phyloP scores from a whole-genome alignment of 2,329 filamentous ascomycete species.

The Xylariaceae sp. region DNA sequence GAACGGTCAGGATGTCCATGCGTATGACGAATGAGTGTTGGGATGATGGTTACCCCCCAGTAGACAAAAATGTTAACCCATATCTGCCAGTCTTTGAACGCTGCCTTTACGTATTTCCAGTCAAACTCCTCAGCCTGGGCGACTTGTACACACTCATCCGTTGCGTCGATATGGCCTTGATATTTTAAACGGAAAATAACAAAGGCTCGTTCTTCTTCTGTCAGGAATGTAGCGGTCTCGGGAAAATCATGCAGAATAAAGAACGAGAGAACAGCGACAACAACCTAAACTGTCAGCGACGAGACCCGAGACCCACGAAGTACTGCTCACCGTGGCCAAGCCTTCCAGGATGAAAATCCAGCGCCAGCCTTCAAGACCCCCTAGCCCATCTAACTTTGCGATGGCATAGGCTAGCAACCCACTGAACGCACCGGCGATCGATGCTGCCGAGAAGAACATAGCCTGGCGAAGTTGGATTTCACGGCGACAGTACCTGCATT shows the following conservation, averaged over 20 bases:
- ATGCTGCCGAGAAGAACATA: slow-evolving; percentile 83
- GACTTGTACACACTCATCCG: slow-evolving; percentile 39
- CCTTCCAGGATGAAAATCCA: slow-evolving; percentile 76
- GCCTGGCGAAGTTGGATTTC: slow-evolving; percentile 64
- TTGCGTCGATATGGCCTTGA: slow-evolving; percentile 62
- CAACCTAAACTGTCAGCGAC: slow-evolving; percentile 29
- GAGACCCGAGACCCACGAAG: too few species aligned
- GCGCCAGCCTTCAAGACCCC: slow-evolving; percentile 63
- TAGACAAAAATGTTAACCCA: slow-evolving; percentile 65
- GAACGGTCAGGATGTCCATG: background rate
- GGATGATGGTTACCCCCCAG: slow-evolving; percentile 61
- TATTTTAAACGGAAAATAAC: slow-evolving; percentile 73
- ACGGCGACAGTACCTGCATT: slow-evolving; percentile 54
- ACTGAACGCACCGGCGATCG: slow-evolving; percentile 78
- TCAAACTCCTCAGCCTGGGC: slow-evolving; percentile 77
- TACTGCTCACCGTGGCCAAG: slow-evolving; percentile 61
- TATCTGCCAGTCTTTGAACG: slow-evolving; percentile 83
- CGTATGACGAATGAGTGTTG: background rate
- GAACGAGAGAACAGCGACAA: slow-evolving; percentile 70
- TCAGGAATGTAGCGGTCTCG: slow-evolving; percentile 76
- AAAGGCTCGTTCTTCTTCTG: slow-evolving; percentile 71
- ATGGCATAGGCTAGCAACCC: slow-evolving; percentile 75
- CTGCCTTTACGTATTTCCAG: slow-evolving; percentile 75
- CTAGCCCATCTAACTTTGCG: slow-evolving; percentile 70
- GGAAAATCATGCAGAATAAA: slow-evolving; percentile 83